Base-by-base conservation (phyloP, 305 asterid genomes). In the Solanum hybrid region DNA sequence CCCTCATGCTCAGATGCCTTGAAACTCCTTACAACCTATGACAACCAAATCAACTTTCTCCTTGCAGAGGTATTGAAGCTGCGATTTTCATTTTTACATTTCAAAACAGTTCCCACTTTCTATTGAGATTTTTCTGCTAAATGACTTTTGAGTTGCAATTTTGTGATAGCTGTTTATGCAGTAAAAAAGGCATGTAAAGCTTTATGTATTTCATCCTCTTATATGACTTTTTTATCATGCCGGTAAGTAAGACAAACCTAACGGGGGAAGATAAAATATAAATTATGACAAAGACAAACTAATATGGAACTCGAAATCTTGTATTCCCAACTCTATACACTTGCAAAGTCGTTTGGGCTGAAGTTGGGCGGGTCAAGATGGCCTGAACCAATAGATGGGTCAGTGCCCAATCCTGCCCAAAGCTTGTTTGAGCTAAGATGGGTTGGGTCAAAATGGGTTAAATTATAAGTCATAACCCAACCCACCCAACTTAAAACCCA, bases 41-140 rank as follows among this genome's bases (percentile, higher is more conserved):
- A 97, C 90, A 90, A 94, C 93, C 97, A 94, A 91, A 94, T 97
- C 78, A 92, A 93, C 91, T 90, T 89, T 90, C 95, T 98, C 88
- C 93, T 98, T 89, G 91, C 98, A 20, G 95, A 98, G 99, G 99
- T 97, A 96, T 87, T 70, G 41, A 70, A 68, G 79, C 37, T 90
- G 29, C 24, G 57, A 45, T 75, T 89, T 81, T 36, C 31, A n/a
- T 32, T 77, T 83, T 90, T 90, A 77, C 76, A 84, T 84, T 51
- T 51, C 76, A 20, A 51, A 38, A 84, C 7, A 84, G 29, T 51
- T 84, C 41, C 88, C 88, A 31, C 88, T 29, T 84, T 20, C 88
- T 45, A 84, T 84, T 31, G 41, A 51, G 88, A 51, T 51, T 51
- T 83, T 51, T 84, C 41, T 45, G 76, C 76, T 20, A 51, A 29